Conservation (phyloP, 495 filamentous ascomycete species). For the Podospora sp. region DNA sequence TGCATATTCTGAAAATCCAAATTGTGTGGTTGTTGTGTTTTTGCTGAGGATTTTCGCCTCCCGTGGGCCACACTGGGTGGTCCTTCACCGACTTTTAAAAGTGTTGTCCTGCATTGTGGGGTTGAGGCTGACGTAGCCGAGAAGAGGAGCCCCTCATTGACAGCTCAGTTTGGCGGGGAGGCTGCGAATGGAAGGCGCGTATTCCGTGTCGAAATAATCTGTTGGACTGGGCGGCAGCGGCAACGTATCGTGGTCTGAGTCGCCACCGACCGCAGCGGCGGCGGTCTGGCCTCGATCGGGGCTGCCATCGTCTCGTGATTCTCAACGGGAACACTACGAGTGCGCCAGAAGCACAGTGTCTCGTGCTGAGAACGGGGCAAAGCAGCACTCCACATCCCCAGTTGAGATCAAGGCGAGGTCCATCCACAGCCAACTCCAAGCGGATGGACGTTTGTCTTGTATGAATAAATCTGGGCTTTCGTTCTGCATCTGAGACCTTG, state of each 20-base stretch:
- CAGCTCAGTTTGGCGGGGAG: conserved; percentile 17
- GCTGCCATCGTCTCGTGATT: neutral
- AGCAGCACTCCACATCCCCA: neutral
- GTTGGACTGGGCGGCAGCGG: conserved; percentile 2
- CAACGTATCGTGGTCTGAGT: conserved; percentile 6
- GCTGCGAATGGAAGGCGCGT: neutral
- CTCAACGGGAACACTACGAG: neutral
- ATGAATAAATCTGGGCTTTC: neutral
- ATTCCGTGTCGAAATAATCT: conserved; percentile 11
- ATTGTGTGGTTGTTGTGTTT: neutral
- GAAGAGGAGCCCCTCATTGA: conserved; percentile 11
- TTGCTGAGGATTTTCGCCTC: neutral
- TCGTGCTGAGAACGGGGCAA: neutral
- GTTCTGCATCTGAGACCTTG: conserved; percentile 11
- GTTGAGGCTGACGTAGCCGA: conserved; percentile 29
- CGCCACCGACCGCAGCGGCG: neutral
- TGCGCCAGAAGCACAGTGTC: neutral
- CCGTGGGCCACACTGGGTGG: conserved; percentile 2
- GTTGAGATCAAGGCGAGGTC: neutral
- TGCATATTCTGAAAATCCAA: neutral
- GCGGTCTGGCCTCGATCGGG: neutral
- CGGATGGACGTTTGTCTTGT: neutral
- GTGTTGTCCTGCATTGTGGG: conserved; percentile 22
- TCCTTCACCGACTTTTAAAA: conserved; percentile 26
- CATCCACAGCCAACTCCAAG: neutral